Percentiles rank a stretch among this genome's conserved stretches.
Conservation (phyloP, 2,329 filamentous ascomycete species). For the Lecanosticta acicola region DNA sequence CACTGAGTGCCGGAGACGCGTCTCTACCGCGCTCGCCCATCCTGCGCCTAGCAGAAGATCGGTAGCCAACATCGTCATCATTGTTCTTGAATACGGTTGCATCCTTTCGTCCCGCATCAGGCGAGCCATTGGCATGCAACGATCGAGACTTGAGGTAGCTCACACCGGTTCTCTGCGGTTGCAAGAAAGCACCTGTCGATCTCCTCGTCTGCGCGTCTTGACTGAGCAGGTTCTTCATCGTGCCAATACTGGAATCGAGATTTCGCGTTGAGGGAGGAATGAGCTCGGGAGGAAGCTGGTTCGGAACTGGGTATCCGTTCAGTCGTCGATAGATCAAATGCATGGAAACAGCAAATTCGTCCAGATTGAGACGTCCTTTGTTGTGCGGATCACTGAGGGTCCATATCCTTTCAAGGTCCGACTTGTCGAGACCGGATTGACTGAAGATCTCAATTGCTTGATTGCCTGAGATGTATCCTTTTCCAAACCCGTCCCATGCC, state of each 20-base stretch:
- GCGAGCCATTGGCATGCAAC: slow-evolving; percentile 58
- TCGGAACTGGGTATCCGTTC: slow-evolving; percentile 89
- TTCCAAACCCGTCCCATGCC: slow-evolving; percentile 91
- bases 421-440: slow-evolving; percentile 86
- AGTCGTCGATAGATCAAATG: slow-evolving; percentile 97
- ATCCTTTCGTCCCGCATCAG: slow-evolving; percentile 69
- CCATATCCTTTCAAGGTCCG: slow-evolving; percentile 89
- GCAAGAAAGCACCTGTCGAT: slow-evolving; percentile 78
- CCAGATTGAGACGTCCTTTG: slow-evolving; percentile 86
- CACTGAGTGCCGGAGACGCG: slow-evolving; percentile 67
- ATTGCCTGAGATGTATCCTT: slow-evolving; percentile 85
- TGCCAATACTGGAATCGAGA: slow-evolving; percentile 85
- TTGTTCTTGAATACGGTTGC: slow-evolving; percentile 96
- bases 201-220: slow-evolving; percentile 87
- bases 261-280: slow-evolving; percentile 92
- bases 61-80: slow-evolving; percentile 77
- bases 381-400: slow-evolving; percentile 91
- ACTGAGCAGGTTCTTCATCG: slow-evolving; percentile 82
- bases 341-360: slow-evolving; percentile 98
- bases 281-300: slow-evolving; percentile 80
- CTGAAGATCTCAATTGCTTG: slow-evolving; percentile 96
- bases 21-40: slow-evolving; percentile 63
- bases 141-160: slow-evolving; percentile 96
- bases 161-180: slow-evolving; percentile 95
- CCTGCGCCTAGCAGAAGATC: slow-evolving; percentile 85